Evolutionary conservation across 2,329 filamentous ascomycete species (phyloP), one percentile per base, ranked within the genome.

Genomic region (Penicillium freii): DNA sequence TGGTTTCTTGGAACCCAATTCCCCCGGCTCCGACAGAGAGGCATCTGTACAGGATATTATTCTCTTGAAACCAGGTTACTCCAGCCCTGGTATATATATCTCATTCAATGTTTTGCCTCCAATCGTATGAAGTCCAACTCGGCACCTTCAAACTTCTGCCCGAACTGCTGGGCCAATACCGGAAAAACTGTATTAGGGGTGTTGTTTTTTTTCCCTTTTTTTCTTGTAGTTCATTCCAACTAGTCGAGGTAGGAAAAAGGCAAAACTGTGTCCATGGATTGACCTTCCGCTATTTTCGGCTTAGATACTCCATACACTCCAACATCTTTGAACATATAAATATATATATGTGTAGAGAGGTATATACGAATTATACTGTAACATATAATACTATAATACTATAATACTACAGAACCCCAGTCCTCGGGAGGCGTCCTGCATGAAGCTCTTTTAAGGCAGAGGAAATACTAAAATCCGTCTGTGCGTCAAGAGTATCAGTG

Each of bases 371-470:
- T 17, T 29, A 21, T 15, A 29, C 17, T 27, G 23, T 27, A n/a
- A 27, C 5, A 17, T 43, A n/a, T 27, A 27, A n/a, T 19, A 40
- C 19, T 31, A 38, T 19, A 13, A 48, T 38, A 23, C 25, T 27
- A 27, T 27, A 27, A 27, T 25, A 25, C 29, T 36, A 29, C 29
- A 17, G 17, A 39, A 15, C 6, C 10, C 23, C 8, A 50, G 17
- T 44, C 29, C 23, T 17, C 42, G 45, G 45, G 46, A 58, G 56
- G 56, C 56, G 49, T 59, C 31, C 50, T 61, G 59, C 57, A 61
- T 36, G 57, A 59, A 54, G 57, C 49, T 53, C 44, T 52, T 57
- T 57, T 59, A n/a, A 17, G 51, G 54, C 17, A 33, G 4, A 23
- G 31, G 23, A 51, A 44, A 44, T 27, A n/a, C 17, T 27, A 27